Percentiles rank a stretch among this genome's conserved stretches.
phyloP scores from a whole-genome alignment of 179 eudicot genomes.

The Beta macrorhiza region DNA sequence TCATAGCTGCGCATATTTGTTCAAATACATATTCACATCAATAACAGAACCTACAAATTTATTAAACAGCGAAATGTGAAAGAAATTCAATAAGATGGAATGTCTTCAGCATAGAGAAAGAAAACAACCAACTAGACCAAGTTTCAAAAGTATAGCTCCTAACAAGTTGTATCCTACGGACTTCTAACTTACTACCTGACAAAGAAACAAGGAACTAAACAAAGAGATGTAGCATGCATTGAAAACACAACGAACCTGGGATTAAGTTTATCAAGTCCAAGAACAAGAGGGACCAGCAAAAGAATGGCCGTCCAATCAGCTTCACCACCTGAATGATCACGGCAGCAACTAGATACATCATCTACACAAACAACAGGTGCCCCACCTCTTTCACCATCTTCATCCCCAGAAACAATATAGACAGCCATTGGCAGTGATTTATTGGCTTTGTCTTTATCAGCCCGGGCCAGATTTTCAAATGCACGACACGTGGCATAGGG shows the following conservation, averaged over 20 bases:
- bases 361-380: slow-evolving; percentile 93
- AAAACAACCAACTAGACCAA: neutral
- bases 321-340: slow-evolving; percentile 58
- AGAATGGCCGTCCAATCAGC: slow-evolving; percentile 72
- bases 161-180: neutral
- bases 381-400: slow-evolving; percentile 98
- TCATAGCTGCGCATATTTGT: no score
- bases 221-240: neutral
- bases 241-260: slow-evolving; percentile 62
- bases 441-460: slow-evolving; percentile 34
- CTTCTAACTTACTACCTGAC: neutral
- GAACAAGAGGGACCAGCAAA: slow-evolving; percentile 91
- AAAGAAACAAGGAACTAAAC: neutral
- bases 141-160: neutral
- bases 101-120: neutral
- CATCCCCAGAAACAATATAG: slow-evolving; percentile 95
- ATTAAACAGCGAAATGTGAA: neutral
- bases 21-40: neutral
- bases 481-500: slow-evolving; percentile 99
- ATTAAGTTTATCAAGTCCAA: slow-evolving; percentile 91
- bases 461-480: slow-evolving; percentile 71
- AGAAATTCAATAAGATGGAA: neutral
- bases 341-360: slow-evolving; percentile 61
- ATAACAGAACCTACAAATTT: neutral
- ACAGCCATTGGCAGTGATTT: slow-evolving; percentile 66